These are phyloP conservation scores for Atalantia buxifolia DNA, from an alignment of 345 rosid genomes.

Conservation along the genomic window DNA sequence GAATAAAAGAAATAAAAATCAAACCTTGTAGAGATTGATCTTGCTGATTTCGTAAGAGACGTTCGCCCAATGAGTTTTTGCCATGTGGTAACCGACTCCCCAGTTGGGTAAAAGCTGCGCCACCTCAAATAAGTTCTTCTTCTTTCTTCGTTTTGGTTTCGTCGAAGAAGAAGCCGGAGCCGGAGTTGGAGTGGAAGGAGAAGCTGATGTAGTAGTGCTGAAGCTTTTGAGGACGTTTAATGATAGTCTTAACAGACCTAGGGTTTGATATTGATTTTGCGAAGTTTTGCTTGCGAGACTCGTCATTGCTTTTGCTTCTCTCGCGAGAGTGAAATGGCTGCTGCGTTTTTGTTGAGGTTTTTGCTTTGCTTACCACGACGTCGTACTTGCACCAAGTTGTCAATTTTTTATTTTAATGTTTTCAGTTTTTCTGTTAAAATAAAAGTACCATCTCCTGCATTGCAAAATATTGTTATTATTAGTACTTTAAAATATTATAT, in stretches of 20 bases:
- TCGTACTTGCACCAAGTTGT: background rate
- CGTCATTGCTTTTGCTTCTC: slow-evolving; percentile 20
- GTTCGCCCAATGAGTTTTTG: slow-evolving; percentile 89
- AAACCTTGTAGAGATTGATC: slow-evolving; percentile 94
- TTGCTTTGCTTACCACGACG: background rate
- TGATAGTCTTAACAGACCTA: slow-evolving; percentile 36
- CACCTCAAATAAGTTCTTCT: slow-evolving; percentile 93
- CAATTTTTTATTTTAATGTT: background rate
- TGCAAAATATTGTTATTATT: too few relatives aligned
- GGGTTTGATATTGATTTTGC: slow-evolving; percentile 14
- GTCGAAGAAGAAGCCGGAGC: slow-evolving; percentile 29
- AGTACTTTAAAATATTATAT: too few relatives aligned
- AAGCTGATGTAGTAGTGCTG: slow-evolving; percentile 28
- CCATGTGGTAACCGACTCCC: slow-evolving; percentile 94
- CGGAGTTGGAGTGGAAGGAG: slow-evolving; percentile 26
- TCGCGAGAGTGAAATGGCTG: background rate
- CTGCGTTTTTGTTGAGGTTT: background rate
- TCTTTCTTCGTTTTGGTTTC: slow-evolving; percentile 62
- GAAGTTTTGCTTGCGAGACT: slow-evolving; percentile 34
- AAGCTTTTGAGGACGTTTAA: slow-evolving; percentile 45
- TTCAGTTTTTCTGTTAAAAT: too few relatives aligned
- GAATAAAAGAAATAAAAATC: background rate
- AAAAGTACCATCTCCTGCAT: too few relatives aligned
- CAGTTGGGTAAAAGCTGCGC: slow-evolving; percentile 90
- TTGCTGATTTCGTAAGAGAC: slow-evolving; percentile 90